A percentile compares a stretch with the other conserved stretches of the same genome.
Evolutionary conservation across 2,329 filamentous ascomycete genomes (phyloP).

Genomic region (Colletotrichum godetiae): DNA sequence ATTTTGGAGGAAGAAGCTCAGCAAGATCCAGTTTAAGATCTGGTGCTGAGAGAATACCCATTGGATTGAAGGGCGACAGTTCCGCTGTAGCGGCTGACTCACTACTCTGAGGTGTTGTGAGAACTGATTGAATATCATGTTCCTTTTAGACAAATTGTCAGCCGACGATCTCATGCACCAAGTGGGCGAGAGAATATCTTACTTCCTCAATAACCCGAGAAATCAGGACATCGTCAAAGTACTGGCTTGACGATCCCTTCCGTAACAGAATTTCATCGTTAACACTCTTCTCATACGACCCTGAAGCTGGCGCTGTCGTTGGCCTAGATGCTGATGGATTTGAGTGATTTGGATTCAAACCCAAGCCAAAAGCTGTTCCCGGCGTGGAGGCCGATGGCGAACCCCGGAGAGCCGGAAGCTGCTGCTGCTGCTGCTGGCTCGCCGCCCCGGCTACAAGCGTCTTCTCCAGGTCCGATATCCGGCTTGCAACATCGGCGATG

Average conservation of each 20-base stretch:
- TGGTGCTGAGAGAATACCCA: slow-evolving; percentile 46
- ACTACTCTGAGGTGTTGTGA: slow-evolving; percentile 33
- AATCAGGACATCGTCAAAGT: slow-evolving; percentile 50
- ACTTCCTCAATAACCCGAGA: slow-evolving; percentile 49
- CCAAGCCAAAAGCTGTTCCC: not conserved
- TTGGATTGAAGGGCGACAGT: slow-evolving; percentile 44
- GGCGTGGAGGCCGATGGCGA: not conserved
- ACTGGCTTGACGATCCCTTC: slow-evolving; percentile 47
- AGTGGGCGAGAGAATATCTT: not conserved
- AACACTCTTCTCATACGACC: not conserved
- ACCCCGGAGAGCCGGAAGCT: not conserved
- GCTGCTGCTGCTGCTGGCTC: not conserved
- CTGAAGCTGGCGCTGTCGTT: not conserved
- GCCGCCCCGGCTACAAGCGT: slow-evolving; percentile 37
- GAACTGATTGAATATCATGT: slow-evolving; percentile 36
- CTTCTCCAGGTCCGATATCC: slow-evolving; percentile 49
- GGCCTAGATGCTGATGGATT: not conserved
- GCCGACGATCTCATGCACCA: not conserved
- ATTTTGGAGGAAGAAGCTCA: slow-evolving; percentile 40
- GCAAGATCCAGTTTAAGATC: slow-evolving; percentile 32
- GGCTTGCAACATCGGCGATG: slow-evolving; percentile 47
- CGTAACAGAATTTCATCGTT: slow-evolving; percentile 43
- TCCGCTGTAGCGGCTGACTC: not conserved
- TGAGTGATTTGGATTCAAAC: not conserved
- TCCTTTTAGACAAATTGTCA: slow-evolving; percentile 34